A percentile compares a stretch with the other conserved stretches of the same genome.
Conservation (phyloP, 2,329 filamentous ascomycete species). For the Pyrenophora graminea region DNA sequence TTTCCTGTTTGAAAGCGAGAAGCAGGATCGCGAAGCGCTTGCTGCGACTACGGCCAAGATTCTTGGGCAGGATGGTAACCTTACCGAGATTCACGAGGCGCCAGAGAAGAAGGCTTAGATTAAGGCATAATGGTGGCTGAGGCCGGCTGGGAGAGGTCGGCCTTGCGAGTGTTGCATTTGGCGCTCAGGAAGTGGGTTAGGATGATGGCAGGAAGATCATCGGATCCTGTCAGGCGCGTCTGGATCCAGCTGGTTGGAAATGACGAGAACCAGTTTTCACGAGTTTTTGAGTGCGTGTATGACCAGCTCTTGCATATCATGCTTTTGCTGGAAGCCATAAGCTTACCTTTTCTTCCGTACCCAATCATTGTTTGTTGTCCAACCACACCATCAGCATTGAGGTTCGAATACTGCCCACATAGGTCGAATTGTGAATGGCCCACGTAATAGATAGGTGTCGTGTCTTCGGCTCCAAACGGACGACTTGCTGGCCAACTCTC, state of each 20-base stretch:
- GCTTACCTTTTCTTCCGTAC: background rate
- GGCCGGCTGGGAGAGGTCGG: background rate
- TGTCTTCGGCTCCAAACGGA: no score
- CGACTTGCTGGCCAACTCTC: background rate
- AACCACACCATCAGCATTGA: background rate
- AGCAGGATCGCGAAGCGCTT: slow-evolving; percentile 26
- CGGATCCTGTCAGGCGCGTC: slow-evolving; percentile 2
- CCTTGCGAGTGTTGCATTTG: slow-evolving; percentile 10
- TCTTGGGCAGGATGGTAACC: slow-evolving; percentile 16
- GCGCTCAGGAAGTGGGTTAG: slow-evolving; percentile 6
- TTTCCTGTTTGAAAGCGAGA: slow-evolving; percentile 40
- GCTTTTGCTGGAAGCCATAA: background rate
- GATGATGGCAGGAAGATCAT: background rate
- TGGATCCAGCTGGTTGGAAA: slow-evolving; percentile 1
- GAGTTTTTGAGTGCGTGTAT: background rate
- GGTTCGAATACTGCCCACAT: background rate
- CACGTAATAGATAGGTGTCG: no score
- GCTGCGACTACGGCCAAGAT: slow-evolving; percentile 30
- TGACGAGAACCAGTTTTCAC: background rate
- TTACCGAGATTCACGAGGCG: slow-evolving; percentile 29
- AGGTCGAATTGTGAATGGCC: no score
- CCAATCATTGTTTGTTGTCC: no score
- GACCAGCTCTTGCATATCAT: background rate
- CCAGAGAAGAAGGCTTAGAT: slow-evolving; percentile 33
- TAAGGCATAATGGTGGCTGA: background rate